Evolutionary conservation across 495 filamentous ascomycete genomes (phyloP), one percentile per base, ranked within the genome.

Genomic region (Aspergillus heteromorphus): DNA sequence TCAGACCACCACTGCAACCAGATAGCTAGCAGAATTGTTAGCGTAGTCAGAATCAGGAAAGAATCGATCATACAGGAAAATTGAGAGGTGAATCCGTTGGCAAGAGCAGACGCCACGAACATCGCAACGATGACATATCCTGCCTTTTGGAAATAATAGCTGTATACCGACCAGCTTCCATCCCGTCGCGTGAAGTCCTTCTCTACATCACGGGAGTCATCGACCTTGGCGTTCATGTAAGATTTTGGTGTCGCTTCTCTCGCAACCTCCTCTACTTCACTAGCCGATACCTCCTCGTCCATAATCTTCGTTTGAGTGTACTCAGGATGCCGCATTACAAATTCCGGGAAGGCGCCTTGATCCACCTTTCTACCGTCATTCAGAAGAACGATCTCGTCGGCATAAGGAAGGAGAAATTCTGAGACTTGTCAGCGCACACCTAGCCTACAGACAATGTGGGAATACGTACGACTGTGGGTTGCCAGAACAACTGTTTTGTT

Each of bases 1-100:
- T 51, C 49, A 4, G 75, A 63, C 78, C 78, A 81, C 56, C 65
- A 66, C 30, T 72, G 65, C 7, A 79, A 57, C 78, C 75, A 79
- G 16, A 79, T 48, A 11, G 68, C 73, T 77, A 18, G 14, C 9
- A 38, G 11, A 1, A 2, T 9, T 9, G 18, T 55, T 23, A 19
- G 34, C 7, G 14, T 11, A 1, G 18, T n/a, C 6, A 42, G 31
- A 20, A 29, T 4, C 11, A 50, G 9, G 9, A 19, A 10, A 29
- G 16, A 20, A 11, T 20, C 9, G 3, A 10, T 2, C 45, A 40
- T 13, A 49, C 45, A 42, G 19, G 53, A 19, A n/a, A 51, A 51
- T 21, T 51, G 29, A 23, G 11, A 2, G 16, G 29, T 38, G 14
- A 51, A 51, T 1, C 29, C 31, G 18, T 21, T 23, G 34, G 36